Base-by-base conservation (phyloP, 192 early-diverging fungal genomes). In the Gigaspora rosea region DNA sequence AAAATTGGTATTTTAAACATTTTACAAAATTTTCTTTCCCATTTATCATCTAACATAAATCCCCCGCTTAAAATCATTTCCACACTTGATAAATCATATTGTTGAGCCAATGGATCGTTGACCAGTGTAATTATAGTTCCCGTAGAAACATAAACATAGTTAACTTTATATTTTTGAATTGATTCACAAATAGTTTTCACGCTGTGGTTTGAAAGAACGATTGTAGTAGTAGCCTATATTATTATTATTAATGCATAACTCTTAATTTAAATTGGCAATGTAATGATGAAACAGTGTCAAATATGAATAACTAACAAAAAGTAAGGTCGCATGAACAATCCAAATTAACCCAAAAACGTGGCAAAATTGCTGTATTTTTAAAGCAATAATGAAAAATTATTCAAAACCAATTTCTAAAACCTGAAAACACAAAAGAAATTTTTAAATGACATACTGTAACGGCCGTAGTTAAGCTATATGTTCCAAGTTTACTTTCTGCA, bases 61-160 rank as follows among this genome's bases (percentile, higher is more conserved):
- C n/a, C 92, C 94, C 6, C 92, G 9, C 81, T 85, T 63, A 90
- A 78, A 59, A 91, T 71, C 16, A 74, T 50, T 41, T 78, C 74
- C 4, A 94, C 69, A 27, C 79, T 81, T 11, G 85, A 81, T 36
- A 95, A 80, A 68, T 92, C 85, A 78, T 86, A 94, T 18, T 90
- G 84, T 12, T 86, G 82, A 9, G 91, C 85, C 48, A 90, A 64
- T 13, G 90, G 90, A 22, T 86, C 77, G 63, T 94, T 93, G 41
- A 87, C 85, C 36, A 95, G 79, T 56, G 82, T 78, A 13, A 95
- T n/a, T 18, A 88, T 78, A 77, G 94, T 90, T 59, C 92, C 92
- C 32, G 93, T 89, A 2, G 90, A 90, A 27, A 85, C 41, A 63
- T 81, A 73, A 47, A 80, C 57, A 0, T 47, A 54, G 20, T 27